These are phyloP conservation scores for Rhexocercosporidium sp. DNA, from an alignment of 2,329 filamentous ascomycete species.

Conservation along the genomic window DNA sequence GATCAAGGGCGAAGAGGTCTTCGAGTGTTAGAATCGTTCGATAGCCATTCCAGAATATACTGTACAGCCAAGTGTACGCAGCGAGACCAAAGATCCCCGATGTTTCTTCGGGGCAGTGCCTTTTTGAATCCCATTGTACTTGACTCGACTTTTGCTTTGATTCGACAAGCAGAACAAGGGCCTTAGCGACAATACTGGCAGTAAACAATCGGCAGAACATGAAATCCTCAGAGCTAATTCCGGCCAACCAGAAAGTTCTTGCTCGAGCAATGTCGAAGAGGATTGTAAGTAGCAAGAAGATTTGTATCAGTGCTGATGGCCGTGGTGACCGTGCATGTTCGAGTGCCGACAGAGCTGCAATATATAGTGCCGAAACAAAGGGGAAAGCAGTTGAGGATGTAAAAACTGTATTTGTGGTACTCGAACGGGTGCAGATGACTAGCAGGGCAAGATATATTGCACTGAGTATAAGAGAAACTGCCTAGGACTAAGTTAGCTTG, in stretches of 20 bases:
- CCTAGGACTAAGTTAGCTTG: neutral
- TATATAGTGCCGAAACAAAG: slow-evolving; percentile 1
- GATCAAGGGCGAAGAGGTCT: slow-evolving; percentile 34
- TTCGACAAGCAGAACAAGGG: slow-evolving; percentile 27
- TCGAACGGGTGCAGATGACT: neutral
- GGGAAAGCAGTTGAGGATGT: neutral
- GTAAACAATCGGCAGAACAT: slow-evolving; percentile 15
- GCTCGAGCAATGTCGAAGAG: slow-evolving; percentile 22
- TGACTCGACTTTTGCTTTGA: slow-evolving; percentile 25
- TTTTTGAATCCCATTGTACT: neutral
- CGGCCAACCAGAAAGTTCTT: slow-evolving; percentile 22
- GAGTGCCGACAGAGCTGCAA: slow-evolving; percentile 12
- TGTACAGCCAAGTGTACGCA: slow-evolving; percentile 44
- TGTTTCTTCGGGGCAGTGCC: slow-evolving; percentile 35
- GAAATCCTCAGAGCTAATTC: neutral
- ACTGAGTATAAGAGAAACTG: neutral
- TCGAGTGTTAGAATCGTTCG: slow-evolving; percentile 39
- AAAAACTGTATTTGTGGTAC: neutral
- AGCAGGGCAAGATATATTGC: neutral
- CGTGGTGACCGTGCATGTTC: slow-evolving; percentile 24
- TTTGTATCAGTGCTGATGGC: slow-evolving; percentile 23
- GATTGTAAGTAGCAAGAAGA: slow-evolving; percentile 19
- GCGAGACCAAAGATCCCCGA: slow-evolving; percentile 41
- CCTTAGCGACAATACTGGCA: slow-evolving; percentile 19
- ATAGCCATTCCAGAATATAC: slow-evolving; percentile 41